phyloP scores from a whole-genome alignment of 2,329 filamentous ascomycete species.

The Clarireedia paspali region DNA sequence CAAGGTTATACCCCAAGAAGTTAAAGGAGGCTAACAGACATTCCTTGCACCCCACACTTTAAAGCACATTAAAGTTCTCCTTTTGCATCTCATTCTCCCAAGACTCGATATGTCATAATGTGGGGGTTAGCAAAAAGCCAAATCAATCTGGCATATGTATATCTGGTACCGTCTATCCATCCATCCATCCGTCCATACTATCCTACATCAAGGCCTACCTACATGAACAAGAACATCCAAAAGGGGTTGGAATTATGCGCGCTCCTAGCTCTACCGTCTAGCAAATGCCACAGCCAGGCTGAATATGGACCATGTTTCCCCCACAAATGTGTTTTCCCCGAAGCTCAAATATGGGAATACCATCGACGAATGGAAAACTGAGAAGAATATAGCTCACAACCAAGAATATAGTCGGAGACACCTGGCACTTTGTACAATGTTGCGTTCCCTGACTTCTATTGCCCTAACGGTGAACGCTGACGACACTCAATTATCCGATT shows the following conservation, averaged over 20 bases:
- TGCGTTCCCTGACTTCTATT: constrained; percentile 5
- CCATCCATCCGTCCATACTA: neutral
- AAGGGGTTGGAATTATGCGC: too few species aligned
- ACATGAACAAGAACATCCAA: too few species aligned
- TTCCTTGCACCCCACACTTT: constrained; percentile 4
- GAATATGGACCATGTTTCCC: neutral
- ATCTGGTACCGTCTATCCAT: neutral
- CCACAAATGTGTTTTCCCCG: too few species aligned
- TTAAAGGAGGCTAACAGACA: neutral
- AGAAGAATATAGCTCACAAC: neutral
- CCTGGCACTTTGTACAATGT: constrained; percentile 4
- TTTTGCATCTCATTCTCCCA: neutral
- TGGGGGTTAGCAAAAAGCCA: neutral
- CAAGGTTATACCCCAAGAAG: neutral
- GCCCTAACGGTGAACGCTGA: constrained; percentile 7
- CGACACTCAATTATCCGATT: neutral
- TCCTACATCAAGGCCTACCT: neutral
- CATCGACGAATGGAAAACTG: neutral
- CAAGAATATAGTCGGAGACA: neutral
- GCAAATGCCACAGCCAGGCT: neutral
- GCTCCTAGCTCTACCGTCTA: neutral
- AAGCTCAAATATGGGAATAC: neutral
- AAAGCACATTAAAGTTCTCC: neutral
- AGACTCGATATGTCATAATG: constrained; percentile 2
- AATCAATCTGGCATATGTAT: neutral